Conservation (phyloP, 2,329 filamentous ascomycete genomes). For the Berkeleyomyces rouxiae region DNA sequence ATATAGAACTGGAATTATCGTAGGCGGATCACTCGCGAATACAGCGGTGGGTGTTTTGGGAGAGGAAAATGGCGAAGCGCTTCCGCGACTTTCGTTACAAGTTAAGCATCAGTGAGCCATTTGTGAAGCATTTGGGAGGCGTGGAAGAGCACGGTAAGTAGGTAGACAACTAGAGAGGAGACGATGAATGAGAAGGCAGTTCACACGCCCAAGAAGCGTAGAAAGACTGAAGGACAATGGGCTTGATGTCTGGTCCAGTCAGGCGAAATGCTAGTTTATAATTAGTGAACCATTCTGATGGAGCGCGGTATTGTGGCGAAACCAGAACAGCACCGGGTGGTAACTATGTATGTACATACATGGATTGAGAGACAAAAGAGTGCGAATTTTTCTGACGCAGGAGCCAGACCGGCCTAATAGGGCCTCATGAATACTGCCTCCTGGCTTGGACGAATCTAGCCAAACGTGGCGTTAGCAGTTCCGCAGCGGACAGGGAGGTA, state of each 20-base stretch:
- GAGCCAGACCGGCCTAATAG: background rate
- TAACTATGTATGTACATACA: too few species aligned
- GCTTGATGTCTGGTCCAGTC: too few species aligned
- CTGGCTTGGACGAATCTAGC: background rate
- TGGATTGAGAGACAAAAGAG: too few species aligned
- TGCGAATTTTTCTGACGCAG: background rate
- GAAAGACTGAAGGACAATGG: too few species aligned
- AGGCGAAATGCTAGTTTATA: too few species aligned
- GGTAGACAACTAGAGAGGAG: background rate
- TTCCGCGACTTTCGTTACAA: background rate
- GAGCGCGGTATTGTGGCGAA: too few species aligned
- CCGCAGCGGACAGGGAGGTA: background rate
- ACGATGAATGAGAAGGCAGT: background rate
- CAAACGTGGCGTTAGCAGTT: background rate
- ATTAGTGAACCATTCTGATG: too few species aligned
- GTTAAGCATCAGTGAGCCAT: background rate
- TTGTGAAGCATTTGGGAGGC: background rate
- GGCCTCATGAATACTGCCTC: background rate
- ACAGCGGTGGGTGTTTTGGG: background rate
- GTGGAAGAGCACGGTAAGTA: background rate
- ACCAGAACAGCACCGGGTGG: too few species aligned
- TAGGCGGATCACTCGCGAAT: background rate
- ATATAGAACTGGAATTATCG: background rate
- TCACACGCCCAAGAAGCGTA: background rate
- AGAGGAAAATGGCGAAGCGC: background rate